Evolutionary conservation across 352 stramenopile genomes (phyloP).

Genomic region (Phytopythium cucurbitacearum): DNA sequence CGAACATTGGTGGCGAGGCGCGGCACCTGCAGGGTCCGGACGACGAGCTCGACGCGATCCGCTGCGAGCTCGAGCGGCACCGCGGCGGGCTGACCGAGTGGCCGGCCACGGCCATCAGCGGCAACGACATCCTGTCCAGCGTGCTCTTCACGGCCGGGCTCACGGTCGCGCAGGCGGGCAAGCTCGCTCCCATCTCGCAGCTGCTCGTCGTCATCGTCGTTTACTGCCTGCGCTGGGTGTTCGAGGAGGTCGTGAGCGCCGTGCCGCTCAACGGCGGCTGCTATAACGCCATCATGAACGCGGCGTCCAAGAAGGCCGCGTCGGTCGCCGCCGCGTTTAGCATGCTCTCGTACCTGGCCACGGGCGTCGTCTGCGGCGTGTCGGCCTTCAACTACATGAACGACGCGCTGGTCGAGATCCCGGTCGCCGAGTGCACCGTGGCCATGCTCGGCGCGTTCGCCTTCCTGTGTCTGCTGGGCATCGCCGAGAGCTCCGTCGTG

Average conservation of each 20-base stretch:
- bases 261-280: constrained; percentile 84
- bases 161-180: constrained; percentile 42
- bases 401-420: constrained; percentile 38
- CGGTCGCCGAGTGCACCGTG: constrained; percentile 32
- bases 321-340: constrained; percentile 69
- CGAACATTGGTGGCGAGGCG: constrained; percentile 53
- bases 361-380: constrained; percentile 48
- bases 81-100: constrained; percentile 57
- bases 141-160: constrained; percentile 61
- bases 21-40: constrained; percentile 13
- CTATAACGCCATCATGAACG: constrained; percentile 87
- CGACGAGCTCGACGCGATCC: constrained; percentile 18
- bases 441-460: constrained; percentile 70
- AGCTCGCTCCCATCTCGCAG: constrained; percentile 68
- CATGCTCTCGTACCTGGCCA: constrained; percentile 85
- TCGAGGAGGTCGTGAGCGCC: constrained; percentile 79
- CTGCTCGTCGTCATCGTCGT: constrained; percentile 47
- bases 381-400: constrained; percentile 80
- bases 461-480: constrained; percentile 66
- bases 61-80: constrained; percentile 5
- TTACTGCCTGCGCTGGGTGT: constrained; percentile 56
- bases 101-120: constrained; percentile 78
- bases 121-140: constrained; percentile 86
- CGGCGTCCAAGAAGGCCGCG: constrained; percentile 71
- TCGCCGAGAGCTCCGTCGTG: constrained; percentile 69